Base-by-base conservation (phyloP, 2,329 filamentous ascomycete species). In the Myrmaecium sp. region DNA sequence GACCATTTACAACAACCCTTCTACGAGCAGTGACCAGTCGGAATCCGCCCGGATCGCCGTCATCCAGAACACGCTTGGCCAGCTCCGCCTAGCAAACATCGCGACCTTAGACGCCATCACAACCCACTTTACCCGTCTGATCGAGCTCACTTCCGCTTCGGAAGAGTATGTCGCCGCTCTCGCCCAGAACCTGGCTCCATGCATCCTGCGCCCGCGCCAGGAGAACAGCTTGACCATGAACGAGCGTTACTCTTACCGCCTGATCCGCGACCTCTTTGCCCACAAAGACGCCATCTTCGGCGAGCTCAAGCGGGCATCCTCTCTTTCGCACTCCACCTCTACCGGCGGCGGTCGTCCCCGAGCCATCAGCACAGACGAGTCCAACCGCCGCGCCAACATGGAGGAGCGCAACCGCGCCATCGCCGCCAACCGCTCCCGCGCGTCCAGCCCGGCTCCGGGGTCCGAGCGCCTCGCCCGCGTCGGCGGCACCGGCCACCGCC, bases 31-130 rank as follows among this genome's bases (percentile, higher is more conserved):
- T 10, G 72, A 52, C 32, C 42, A 45, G 1, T 41, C 74, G 3
- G 80, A 92, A 40, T 65, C 73, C 27, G 74, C 80, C 8, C 78
- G 89, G 28, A 68, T 98, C 36, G 77, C 83, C 29, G 82, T 95
- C 33, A 69, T 98, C 17, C 89, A 98, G 52, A 92, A 89, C 42
- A 95, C 89, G 0, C 74, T 98, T 30, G 86, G 84, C 20, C 84
- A 95, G 51, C 69, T 98, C 30, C 78, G 86, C 33, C 73, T 98
- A 30, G 83, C 89, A 36, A 98, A 98, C 51, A 98, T 98, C 51
- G 89, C 89, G 25, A 95, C 89, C n/a, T 71, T 98, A 32, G 89
- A 98, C 52, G 89, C 89, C 21, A 79, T 93, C 47, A 92, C 91
- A 65, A 95, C 92, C 38, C 89, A 98, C 55, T 95, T 98, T 51